These are phyloP conservation scores for Fusarium pilosicola DNA, from an alignment of 2,329 filamentous ascomycete genomes.

Conservation along the genomic window DNA sequence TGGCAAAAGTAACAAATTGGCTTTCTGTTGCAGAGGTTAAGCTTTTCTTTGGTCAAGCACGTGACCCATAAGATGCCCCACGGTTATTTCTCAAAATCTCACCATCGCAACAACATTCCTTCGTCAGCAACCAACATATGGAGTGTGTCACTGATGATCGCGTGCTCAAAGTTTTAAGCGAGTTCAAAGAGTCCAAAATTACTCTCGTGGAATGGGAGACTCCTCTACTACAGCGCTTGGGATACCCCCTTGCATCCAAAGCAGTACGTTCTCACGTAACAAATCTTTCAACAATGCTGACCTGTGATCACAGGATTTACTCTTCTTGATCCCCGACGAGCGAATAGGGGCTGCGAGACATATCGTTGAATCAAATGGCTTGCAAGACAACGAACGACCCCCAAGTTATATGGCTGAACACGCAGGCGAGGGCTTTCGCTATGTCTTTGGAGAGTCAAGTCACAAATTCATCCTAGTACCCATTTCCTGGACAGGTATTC, in stretches of 20 bases:
- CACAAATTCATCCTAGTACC: neutral
- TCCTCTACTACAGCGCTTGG: neutral
- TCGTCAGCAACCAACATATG: neutral
- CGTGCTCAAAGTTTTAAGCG: neutral
- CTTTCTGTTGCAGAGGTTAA: neutral
- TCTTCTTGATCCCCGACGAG: neutral
- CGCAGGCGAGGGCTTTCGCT: fast-evolving
- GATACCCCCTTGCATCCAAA: fast-evolving
- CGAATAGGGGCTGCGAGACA: fast-evolving
- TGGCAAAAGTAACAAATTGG: fast-evolving
- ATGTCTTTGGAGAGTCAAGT: neutral
- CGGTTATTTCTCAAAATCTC: neutral
- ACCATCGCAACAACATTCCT: no score
- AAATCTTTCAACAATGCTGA: fast-evolving
- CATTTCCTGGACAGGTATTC: neutral
- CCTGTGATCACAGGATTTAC: neutral
- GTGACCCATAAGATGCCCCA: neutral
- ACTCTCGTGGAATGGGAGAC: neutral
- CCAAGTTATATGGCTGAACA: neutral
- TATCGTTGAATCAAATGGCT: fast-evolving
- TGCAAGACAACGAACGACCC: fast-evolving
- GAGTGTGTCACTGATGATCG: neutral
- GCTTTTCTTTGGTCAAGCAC: neutral
- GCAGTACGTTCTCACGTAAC: neutral
- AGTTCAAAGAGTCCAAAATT: fast-evolving